Percentiles rank a stretch among this genome's conserved stretches.
Evolutionary conservation across 305 asterid genomes (phyloP).

Genomic region (Fraxinus platypoda): DNA sequence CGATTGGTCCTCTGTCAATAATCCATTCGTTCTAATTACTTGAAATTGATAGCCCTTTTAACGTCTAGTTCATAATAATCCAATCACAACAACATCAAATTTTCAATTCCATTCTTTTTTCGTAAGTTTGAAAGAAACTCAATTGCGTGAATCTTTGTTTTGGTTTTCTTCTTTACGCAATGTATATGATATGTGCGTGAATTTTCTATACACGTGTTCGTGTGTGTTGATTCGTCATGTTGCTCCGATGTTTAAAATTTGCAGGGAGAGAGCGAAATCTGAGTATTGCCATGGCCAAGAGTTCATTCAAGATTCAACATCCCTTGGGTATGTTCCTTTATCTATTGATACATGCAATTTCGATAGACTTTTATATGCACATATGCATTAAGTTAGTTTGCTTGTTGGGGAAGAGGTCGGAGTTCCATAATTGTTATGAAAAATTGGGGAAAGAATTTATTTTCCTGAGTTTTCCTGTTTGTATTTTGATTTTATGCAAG

Average conservation of each 20-base stretch:
- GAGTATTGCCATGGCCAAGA: conserved; percentile 48
- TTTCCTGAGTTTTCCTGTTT: not conserved
- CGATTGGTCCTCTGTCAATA: not conserved
- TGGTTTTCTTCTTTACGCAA: conserved; percentile 24
- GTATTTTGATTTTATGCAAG: not conserved
- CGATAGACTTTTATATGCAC: not conserved
- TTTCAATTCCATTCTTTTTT: conserved; percentile 15
- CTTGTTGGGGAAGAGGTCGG: not conserved
- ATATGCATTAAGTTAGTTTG: not conserved
- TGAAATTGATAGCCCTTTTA: conserved; percentile 14
- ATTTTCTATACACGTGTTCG: not conserved
- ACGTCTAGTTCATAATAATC: conserved; percentile 6
- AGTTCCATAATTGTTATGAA: not conserved
- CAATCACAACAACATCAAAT: conserved; percentile 8
- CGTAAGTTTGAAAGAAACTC: conserved; percentile 35
- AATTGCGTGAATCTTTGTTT: conserved; percentile 28
- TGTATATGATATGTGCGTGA: not conserved
- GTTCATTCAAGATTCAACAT: conserved; percentile 50
- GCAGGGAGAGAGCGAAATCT: conserved; percentile 38
- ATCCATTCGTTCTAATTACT: not conserved
- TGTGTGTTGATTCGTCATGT: conserved; percentile 29
- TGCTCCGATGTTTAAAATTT: conserved; percentile 39
- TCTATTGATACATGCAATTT: conserved; percentile 11
- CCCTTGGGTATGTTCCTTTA: conserved; percentile 43
- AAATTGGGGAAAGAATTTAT: not conserved